A percentile compares a stretch with the other conserved stretches of the same genome.
Evolutionary conservation across 1,284 basidiomycete genomes (phyloP).

Genomic region (Anthracocystis walkeri): DNA sequence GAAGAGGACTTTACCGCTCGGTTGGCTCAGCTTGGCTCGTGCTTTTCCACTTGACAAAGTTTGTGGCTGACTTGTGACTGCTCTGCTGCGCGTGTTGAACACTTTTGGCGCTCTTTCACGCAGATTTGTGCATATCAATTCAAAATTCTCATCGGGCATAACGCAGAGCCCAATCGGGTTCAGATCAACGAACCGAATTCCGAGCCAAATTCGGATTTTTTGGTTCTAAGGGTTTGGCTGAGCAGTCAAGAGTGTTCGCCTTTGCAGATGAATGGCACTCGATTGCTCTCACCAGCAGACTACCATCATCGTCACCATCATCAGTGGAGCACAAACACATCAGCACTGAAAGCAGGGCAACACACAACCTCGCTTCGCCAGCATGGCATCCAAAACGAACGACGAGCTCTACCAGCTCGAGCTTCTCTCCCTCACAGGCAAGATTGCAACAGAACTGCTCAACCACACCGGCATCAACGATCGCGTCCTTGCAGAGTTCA

Average conservation of each 20-base stretch:
- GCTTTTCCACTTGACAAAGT: neutral
- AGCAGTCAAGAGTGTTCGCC: neutral
- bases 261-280: neutral
- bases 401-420: conserved; percentile 68
- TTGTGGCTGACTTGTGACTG: conserved; percentile 7
- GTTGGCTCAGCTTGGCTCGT: conserved; percentile 16
- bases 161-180: neutral
- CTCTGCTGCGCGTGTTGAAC: neutral
- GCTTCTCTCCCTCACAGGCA: conserved; percentile 64
- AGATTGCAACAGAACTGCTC: conserved; percentile 70
- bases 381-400: conserved; percentile 20
- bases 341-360: too few relatives aligned
- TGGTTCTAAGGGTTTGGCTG: neutral
- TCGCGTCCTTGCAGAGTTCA: conserved; percentile 93
- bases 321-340: neutral
- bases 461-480: conserved; percentile 77
- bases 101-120: conserved; percentile 10
- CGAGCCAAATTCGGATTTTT: conserved; percentile 7
- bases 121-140: conserved; percentile 4
- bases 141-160: conserved; percentile 4
- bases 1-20: neutral
- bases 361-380: neutral
- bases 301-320: neutral
- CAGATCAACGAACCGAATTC: conserved; percentile 15
- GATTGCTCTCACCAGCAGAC: neutral